phyloP scores from a whole-genome alignment of 2,329 filamentous ascomycete species.

The Cladosporium sphaerospermum region DNA sequence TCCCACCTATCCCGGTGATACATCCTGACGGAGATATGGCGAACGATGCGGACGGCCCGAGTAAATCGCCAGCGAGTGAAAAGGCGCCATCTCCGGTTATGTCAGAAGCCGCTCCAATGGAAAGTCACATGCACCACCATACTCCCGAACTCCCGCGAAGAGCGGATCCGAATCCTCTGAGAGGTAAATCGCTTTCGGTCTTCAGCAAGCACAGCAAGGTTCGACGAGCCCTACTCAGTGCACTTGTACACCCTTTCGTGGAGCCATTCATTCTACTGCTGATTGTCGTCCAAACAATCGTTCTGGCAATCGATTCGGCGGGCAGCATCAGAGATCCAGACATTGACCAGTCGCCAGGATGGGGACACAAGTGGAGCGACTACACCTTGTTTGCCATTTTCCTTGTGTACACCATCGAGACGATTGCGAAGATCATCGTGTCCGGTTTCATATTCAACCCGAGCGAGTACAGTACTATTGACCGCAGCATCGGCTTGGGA shows the following conservation, averaged over 20 bases:
- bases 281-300: constrained; percentile 79
- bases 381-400: constrained; percentile 80
- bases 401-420: constrained; percentile 80
- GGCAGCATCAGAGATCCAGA: constrained; percentile 56
- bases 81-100: constrained; percentile 28
- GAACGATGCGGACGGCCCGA: constrained; percentile 21
- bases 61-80: constrained; percentile 25
- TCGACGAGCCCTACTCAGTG: constrained; percentile 67
- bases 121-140: neutral
- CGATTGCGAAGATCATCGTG: constrained; percentile 77
- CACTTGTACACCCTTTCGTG: constrained; percentile 78
- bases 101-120: constrained; percentile 12
- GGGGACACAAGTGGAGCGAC: constrained; percentile 65
- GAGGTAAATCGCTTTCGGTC: constrained; percentile 77
- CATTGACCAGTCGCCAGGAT: constrained; percentile 43
- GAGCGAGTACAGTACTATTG: constrained; percentile 83
- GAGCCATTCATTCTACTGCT: constrained; percentile 82
- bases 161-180: constrained; percentile 63
- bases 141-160: constrained; percentile 19
- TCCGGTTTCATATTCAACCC: constrained; percentile 91
- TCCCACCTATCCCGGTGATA: constrained; percentile 36
- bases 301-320: constrained; percentile 75
- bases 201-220: constrained; percentile 74
- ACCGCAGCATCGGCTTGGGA: constrained; percentile 67
- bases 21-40: constrained; percentile 3